phyloP scores from a whole-genome alignment of 2,329 filamentous ascomycete species.

The Aurifilum marmelostoma region DNA sequence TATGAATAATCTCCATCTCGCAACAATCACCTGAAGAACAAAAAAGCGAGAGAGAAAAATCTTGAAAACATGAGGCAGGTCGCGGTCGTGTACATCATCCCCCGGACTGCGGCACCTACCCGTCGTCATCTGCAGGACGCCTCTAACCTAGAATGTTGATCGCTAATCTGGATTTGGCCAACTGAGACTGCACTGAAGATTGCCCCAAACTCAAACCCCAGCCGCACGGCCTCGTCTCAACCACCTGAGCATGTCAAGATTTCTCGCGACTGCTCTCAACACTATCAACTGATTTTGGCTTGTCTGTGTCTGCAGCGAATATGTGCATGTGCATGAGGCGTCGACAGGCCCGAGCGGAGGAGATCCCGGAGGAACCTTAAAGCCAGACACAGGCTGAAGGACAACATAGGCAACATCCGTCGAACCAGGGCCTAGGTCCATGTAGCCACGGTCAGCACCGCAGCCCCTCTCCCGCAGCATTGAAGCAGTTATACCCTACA shows the following conservation, averaged over 20 bases:
- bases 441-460: neutral
- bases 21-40: neutral
- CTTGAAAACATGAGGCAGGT: neutral
- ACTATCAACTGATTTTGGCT: neutral
- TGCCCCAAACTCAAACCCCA: neutral
- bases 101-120: neutral
- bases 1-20: neutral
- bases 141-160: neutral
- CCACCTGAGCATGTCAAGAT: too few species aligned
- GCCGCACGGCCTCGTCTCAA: conserved; percentile 11
- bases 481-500: conserved; percentile 1
- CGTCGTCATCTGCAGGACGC: neutral
- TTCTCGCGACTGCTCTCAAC: too few species aligned
- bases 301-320: neutral
- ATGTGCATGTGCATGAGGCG: neutral
- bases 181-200: conserved; percentile 9
- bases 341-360: neutral
- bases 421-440: neutral
- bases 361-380: neutral
- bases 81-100: neutral
- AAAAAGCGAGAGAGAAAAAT: too few species aligned
- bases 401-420: neutral
- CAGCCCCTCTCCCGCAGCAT: too few species aligned
- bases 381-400: neutral
- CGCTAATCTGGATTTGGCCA: conserved; percentile 15